A percentile compares a stretch with the other conserved stretches of the same genome.
phyloP scores from a whole-genome alignment of 495 filamentous ascomycete species.

The Venustampulla echinocandica region DNA sequence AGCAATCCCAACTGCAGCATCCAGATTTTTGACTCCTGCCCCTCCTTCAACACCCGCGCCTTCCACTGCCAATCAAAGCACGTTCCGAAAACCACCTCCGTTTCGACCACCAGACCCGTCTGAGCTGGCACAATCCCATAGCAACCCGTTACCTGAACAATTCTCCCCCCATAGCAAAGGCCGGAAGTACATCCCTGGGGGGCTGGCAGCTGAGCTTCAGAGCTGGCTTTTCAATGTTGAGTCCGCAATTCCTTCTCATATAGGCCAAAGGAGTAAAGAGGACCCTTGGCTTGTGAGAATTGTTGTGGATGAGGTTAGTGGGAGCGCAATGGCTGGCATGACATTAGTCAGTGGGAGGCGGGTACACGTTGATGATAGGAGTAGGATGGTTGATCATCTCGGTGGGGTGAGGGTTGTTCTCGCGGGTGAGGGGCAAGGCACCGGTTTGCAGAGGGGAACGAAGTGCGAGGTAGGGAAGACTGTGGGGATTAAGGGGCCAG shows the following conservation, averaged over 20 bases:
- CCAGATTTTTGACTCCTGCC: conserved; percentile 15
- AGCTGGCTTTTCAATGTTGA: conserved; percentile 23
- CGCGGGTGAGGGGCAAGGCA: conserved; percentile 18
- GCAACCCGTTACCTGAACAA: conserved; percentile 22
- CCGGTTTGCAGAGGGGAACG: conserved; percentile 16
- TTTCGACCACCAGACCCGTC: conserved; percentile 18
- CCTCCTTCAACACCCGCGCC: conserved; percentile 8
- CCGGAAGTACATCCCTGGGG: conserved; percentile 22
- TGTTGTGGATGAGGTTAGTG: conserved; percentile 19
- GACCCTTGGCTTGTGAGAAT: conserved; percentile 18
- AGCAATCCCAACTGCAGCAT: conserved; percentile 7
- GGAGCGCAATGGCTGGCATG: conserved; percentile 13
- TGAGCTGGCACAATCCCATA: not conserved
- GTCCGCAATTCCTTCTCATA: conserved; percentile 6
- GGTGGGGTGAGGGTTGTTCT: conserved; percentile 17
- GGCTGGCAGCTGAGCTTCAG: conserved; percentile 20
- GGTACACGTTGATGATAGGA: not conserved
- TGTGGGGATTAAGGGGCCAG: conserved; percentile 20
- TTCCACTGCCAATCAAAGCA: not conserved
- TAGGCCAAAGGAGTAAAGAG: not conserved
- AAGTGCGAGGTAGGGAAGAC: conserved; percentile 15
- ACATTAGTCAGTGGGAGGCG: conserved; percentile 20
- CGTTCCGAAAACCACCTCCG: conserved; percentile 23
- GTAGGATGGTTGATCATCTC: conserved; percentile 8
- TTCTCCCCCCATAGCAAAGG: conserved; percentile 25